Percentiles rank a stretch among this genome's conserved stretches.
Conservation (phyloP, 345 rosid genomes). For the Eucalyptus regnans region DNA sequence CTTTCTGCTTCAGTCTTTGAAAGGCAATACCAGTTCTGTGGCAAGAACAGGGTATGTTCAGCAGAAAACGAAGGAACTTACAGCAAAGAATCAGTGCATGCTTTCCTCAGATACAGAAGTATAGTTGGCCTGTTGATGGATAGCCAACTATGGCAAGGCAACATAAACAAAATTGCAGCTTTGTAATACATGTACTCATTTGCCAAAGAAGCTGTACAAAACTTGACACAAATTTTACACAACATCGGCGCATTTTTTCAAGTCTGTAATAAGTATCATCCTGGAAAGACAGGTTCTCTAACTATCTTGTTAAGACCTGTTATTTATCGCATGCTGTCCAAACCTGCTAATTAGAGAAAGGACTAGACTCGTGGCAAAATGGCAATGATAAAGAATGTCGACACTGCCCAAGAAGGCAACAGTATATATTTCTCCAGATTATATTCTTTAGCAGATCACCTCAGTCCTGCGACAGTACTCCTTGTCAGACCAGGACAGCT, state of each 20-base stretch:
- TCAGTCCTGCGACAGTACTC: conserved; percentile 9
- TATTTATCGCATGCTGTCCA: neutral
- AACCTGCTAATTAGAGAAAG: neutral
- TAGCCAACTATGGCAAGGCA: neutral
- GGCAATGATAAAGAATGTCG: neutral
- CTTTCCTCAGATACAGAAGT: neutral
- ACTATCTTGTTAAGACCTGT: neutral
- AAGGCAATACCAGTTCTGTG: conserved; percentile 63
- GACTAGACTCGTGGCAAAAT: neutral
- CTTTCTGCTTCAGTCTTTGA: conserved; percentile 71
- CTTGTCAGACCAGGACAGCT: conserved; percentile 16
- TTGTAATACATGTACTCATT: neutral
- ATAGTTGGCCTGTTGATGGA: neutral
- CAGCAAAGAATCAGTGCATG: neutral
- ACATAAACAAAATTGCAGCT: neutral
- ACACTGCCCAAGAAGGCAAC: neutral
- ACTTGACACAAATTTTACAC: neutral
- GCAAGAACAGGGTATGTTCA: neutral
- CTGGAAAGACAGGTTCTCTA: neutral
- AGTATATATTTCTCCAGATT: neutral
- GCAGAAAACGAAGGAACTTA: neutral
- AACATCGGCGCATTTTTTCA: neutral
- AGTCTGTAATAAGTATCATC: neutral
- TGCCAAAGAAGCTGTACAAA: neutral
- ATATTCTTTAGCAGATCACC: neutral